A percentile compares a stretch with the other conserved stretches of the same genome.
These are phyloP conservation scores for Phytophthora colocasiae DNA, from an alignment of 352 stramenopile species.

Conservation along the genomic window DNA sequence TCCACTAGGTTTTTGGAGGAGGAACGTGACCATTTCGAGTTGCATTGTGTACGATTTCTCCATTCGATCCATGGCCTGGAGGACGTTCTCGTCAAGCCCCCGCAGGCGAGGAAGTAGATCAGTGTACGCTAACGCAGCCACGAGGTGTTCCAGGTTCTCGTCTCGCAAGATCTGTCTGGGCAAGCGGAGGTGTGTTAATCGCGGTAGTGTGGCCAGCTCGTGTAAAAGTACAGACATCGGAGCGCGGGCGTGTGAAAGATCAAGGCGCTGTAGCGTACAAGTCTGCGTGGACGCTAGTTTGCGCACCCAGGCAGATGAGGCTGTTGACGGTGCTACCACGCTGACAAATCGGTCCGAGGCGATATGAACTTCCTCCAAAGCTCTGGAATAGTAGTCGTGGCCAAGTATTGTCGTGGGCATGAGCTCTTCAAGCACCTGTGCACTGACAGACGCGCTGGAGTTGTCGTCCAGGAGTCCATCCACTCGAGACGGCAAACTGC, in stretches of 20 bases:
- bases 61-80: conserved; percentile 70
- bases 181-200: conserved; percentile 69
- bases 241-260: conserved; percentile 61
- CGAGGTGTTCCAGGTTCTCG: conserved; percentile 79
- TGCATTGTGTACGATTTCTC: conserved; percentile 76
- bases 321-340: conserved; percentile 54
- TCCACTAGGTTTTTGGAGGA: conserved; percentile 44
- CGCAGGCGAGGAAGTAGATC: conserved; percentile 55
- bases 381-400: conserved; percentile 50
- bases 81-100: conserved; percentile 67
- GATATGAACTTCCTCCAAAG: conserved; percentile 57
- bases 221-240: conserved; percentile 71
- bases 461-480: conserved; percentile 23
- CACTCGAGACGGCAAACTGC: conserved; percentile 29
- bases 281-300: conserved; percentile 57
- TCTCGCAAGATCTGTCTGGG: conserved; percentile 68
- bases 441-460: conserved; percentile 10
- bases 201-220: conserved; percentile 58
- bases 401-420: conserved; percentile 58
- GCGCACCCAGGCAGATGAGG: conserved; percentile 72
- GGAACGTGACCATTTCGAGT: conserved; percentile 71
- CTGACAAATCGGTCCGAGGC: conserved; percentile 68
- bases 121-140: conserved; percentile 66
- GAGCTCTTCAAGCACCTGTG: conserved; percentile 34
- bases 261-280: conserved; percentile 66